A percentile compares a stretch with the other conserved stretches of the same genome.
Conservation (phyloP, 306 rosid species). For the Sphenostylis stenocarpa region DNA sequence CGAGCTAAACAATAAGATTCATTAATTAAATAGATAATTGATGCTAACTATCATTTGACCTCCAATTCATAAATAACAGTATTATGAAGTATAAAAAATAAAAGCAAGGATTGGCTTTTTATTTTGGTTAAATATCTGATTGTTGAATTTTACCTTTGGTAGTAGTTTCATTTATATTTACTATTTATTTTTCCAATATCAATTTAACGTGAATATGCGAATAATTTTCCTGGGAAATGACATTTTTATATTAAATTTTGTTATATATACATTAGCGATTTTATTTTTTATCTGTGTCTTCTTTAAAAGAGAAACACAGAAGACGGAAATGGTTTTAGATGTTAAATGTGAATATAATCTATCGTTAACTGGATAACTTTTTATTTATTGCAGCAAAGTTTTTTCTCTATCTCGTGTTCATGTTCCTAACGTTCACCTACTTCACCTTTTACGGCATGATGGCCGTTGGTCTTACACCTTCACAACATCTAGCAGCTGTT, state of each 20-base stretch:
- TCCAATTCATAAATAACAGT: neutral
- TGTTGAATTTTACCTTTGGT: neutral
- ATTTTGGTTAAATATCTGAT: neutral
- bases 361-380: neutral
- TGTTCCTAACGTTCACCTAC: slow-evolving; percentile 95
- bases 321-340: neutral
- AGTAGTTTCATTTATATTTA: neutral
- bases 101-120: neutral
- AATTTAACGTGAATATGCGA: neutral
- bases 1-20: neutral
- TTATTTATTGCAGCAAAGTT: slow-evolving; percentile 65
- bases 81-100: neutral
- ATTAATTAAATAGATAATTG: neutral
- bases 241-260: neutral
- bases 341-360: neutral
- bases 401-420: slow-evolving; percentile 68
- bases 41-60: neutral
- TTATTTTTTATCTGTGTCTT: neutral
- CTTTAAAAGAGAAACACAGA: neutral
- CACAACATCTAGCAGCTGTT: slow-evolving; percentile 79
- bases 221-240: neutral
- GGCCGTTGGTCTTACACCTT: slow-evolving; percentile 87
- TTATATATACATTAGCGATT: neutral
- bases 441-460: slow-evolving; percentile 96
- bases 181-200: neutral